Conservation (phyloP, 441 rosid species). For the Sinapis alba region DNA sequence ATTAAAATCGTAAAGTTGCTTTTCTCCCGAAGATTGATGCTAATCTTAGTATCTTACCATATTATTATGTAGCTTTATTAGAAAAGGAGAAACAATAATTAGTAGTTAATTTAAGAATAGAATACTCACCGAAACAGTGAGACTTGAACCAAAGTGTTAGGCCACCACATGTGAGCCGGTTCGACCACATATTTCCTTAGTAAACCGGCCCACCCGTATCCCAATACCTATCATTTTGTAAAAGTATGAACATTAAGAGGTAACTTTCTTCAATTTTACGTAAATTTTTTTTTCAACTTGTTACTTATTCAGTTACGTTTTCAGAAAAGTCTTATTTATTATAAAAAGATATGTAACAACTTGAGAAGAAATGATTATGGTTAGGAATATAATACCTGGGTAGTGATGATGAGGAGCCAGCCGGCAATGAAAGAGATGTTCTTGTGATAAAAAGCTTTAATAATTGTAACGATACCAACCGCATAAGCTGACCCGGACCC, state of each 20-base stretch:
- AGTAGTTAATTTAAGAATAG: neutral
- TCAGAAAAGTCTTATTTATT: neutral
- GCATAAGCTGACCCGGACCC: constrained; percentile 83
- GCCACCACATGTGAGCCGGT: constrained; percentile 99
- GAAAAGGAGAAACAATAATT: neutral
- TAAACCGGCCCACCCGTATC: constrained; percentile 95
- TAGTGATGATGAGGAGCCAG: constrained; percentile 86
- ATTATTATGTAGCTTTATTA: constrained; percentile 12
- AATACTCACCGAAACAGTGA: constrained; percentile 66
- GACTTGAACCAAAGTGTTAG: constrained; percentile 78
- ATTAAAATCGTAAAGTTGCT: constrained; percentile 2
- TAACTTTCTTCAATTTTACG: constrained; percentile 3
- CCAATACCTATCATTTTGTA: constrained; percentile 59
- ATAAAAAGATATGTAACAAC: neutral
- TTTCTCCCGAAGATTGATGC: neutral
- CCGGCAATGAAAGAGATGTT: constrained; percentile 71
- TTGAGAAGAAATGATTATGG: neutral
- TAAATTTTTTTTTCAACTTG: neutral
- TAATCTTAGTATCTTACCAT: constrained; percentile 8
- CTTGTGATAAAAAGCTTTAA: constrained; percentile 74
- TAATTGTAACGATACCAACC: constrained; percentile 69
- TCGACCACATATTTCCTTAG: constrained; percentile 86
- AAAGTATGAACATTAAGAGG: constrained; percentile 1
- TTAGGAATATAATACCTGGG: constrained; percentile 57
- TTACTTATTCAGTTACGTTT: neutral